Percentiles rank a stretch among this genome's conserved stretches.
Evolutionary conservation across 805 yeast genomes (phyloP).

Genomic region (Kodamaea leandrae): DNA sequence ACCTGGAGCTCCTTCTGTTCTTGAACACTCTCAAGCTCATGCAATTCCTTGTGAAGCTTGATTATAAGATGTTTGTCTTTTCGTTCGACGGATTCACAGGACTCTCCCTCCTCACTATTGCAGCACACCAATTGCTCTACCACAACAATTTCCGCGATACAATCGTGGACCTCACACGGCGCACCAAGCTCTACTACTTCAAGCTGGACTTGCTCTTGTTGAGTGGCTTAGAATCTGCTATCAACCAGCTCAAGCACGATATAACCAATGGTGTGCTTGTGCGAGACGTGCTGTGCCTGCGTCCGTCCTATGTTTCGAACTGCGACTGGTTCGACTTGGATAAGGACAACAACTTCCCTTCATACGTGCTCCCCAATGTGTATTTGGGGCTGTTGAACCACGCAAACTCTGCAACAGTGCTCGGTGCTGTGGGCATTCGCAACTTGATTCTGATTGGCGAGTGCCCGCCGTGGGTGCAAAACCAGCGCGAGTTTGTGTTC

Average conservation of each 20-base stretch:
- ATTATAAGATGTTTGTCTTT: slow-evolving; percentile 27
- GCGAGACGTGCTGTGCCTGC: slow-evolving; percentile 6
- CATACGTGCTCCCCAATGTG: slow-evolving; percentile 26
- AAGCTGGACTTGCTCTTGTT: slow-evolving; percentile 29
- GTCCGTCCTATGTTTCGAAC: slow-evolving; percentile 16
- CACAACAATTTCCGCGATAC: slow-evolving; percentile 24
- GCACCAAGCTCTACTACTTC: slow-evolving; percentile 28
- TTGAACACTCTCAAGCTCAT: slow-evolving; percentile 32
- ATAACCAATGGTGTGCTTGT: slow-evolving; percentile 5
- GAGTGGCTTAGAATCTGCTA: slow-evolving; percentile 28
- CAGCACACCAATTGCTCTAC: slow-evolving; percentile 16
- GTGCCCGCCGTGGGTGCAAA: slow-evolving; percentile 32
- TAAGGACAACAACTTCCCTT: slow-evolving; percentile 37
- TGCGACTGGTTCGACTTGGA: slow-evolving; percentile 39
- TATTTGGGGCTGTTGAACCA: slow-evolving; percentile 34
- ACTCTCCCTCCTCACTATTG: slow-evolving; percentile 18
- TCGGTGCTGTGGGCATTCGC: slow-evolving; percentile 23
- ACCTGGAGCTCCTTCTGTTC: slow-evolving; percentile 24
- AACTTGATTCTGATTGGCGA: slow-evolving; percentile 36
- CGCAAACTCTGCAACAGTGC: slow-evolving; percentile 30
- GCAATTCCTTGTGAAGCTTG: slow-evolving; percentile 17
- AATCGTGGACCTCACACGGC: slow-evolving; percentile 15
- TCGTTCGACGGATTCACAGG: slow-evolving; percentile 42
- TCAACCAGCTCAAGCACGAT: slow-evolving; percentile 23
- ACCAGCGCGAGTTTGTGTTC: slow-evolving; percentile 12